Percentiles rank a stretch among this genome's conserved stretches.
Conservation (phyloP, 257 asterid genomes). For the Nyctanthes arbortristis region DNA sequence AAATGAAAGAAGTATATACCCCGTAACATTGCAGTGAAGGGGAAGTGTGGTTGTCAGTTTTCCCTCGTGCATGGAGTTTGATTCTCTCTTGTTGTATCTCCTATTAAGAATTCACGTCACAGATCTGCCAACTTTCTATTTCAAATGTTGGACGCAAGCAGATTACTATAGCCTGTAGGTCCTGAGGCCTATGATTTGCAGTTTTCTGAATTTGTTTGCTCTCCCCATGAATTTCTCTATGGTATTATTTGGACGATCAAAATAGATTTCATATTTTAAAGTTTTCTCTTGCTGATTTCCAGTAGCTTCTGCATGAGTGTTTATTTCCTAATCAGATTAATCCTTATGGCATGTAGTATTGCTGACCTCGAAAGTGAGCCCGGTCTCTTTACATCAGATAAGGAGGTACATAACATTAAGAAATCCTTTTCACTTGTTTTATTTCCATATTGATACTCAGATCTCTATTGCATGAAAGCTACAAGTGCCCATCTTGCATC, state of each 20-base stretch:
- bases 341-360: constrained; percentile 54
- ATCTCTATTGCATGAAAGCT: neutral
- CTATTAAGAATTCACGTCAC: neutral
- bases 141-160: neutral
- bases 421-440: neutral
- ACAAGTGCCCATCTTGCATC: neutral
- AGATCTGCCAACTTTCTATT: too few species aligned
- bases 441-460: neutral
- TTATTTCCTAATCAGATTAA: constrained; percentile 13
- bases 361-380: constrained; percentile 93
- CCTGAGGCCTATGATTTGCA: neutral
- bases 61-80: neutral
- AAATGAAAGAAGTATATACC: neutral
- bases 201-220: neutral
- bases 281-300: constrained; percentile 4
- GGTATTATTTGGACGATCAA: neutral
- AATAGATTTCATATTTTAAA: neutral
- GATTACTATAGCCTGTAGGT: too few species aligned
- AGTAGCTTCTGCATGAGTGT: constrained; percentile 5
- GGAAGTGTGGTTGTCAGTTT: neutral
- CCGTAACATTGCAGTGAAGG: neutral
- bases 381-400: constrained; percentile 71
- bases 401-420: constrained; percentile 52
- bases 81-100: neutral
- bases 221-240: neutral